Evolutionary conservation across 2,329 filamentous ascomycete genomes (phyloP), one percentile per base, ranked within the genome.

Genomic region (Lecanicillium sp.): DNA sequence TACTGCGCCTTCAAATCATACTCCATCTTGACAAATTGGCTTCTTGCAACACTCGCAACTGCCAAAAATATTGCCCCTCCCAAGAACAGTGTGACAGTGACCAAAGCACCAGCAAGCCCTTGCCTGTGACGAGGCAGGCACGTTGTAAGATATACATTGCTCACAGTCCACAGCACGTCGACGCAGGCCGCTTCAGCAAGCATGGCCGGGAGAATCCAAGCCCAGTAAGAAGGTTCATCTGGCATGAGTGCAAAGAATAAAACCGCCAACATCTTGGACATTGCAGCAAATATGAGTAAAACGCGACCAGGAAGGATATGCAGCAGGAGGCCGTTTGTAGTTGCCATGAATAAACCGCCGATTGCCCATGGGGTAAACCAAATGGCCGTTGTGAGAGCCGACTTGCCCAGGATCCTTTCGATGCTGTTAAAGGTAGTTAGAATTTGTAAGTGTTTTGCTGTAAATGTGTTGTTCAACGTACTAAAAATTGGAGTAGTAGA

Each of bases 81-180:
- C 5, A 84, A 56, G 48, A 80, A 76, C 9, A 83, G 51, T 2
- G 80, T 57, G 16, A 70, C 69, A 53, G 80, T 83, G 46, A 80
- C 73, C 32, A 84, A 51, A 0, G 75, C 78, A 3, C 79, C 80
- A 0, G 78, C 80, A 2, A 83, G 57, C 0, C 79, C 80, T 49
- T 85, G 80, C 44, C 71, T 65, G 9, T 66, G 60, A 7, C 64
- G 64, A 0, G 78, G 75, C 36, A 83, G 54, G 13, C 67, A 73
- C 0, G 78, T 83, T 1, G 79, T 83, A 38, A 82, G 73, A 53
- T 83, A 84, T 37, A 84, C 71, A 45, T 79, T 83, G 22, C 76
- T 70, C 3, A 84, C 67, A 41, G 75, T 83, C 57, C 75, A 83
- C 6, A 73, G 73, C 32, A 83, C 69, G 47, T 85, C 80, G 39